Evolutionary conservation across 139 green algal genomes (phyloP), one percentile per base, ranked within the genome.

Genomic region (Zygnema circumcarinatum): DNA sequence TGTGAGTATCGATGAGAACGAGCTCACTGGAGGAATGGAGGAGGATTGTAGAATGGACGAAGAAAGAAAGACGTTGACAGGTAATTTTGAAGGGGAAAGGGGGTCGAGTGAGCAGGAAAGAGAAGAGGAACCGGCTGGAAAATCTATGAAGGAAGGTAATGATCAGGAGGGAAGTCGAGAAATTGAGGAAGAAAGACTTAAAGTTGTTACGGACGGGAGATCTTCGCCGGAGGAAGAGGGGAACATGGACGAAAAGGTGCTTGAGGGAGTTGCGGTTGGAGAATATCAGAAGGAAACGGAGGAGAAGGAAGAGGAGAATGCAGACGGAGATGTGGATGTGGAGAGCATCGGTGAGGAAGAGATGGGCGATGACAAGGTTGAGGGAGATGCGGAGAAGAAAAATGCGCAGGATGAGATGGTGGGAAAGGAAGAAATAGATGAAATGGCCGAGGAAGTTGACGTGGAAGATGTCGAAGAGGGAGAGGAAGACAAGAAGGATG

Each of bases 361-460:
- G 56, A 29, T 31, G 56, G 56, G 56, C 25, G 56, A 72, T 25
- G 56, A 72, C n/a, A n/a, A n/a, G n/a, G n/a, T n/a, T n/a, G n/a
- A n/a, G n/a, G n/a, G n/a, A n/a, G n/a, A n/a, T n/a, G n/a, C n/a
- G n/a, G n/a, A n/a, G n/a, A n/a, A n/a, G n/a, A n/a, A n/a, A n/a
- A n/a, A n/a, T n/a, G n/a, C n/a, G 56, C 25, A 72, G 56, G 56
- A 72, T 25, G 56, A 72, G 56, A 29, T 31, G 56, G 69, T 52
- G 69, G 69, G 7, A 41, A 41, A 78, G 69, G 69, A 78, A 78
- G 69, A 78, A 41, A 41, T 29, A 41, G 69, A 41, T 11, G 16
- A 78, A 40, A 41, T 78, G 16, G 69, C 11, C 3, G 16, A 25
- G 16, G 69, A 11, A 78, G 69, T 25, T 78, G 69, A 3, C 3